These are phyloP conservation scores for Paragyromitra xinjiangensis DNA, from an alignment of 495 filamentous ascomycete genomes.

Conservation along the genomic window DNA sequence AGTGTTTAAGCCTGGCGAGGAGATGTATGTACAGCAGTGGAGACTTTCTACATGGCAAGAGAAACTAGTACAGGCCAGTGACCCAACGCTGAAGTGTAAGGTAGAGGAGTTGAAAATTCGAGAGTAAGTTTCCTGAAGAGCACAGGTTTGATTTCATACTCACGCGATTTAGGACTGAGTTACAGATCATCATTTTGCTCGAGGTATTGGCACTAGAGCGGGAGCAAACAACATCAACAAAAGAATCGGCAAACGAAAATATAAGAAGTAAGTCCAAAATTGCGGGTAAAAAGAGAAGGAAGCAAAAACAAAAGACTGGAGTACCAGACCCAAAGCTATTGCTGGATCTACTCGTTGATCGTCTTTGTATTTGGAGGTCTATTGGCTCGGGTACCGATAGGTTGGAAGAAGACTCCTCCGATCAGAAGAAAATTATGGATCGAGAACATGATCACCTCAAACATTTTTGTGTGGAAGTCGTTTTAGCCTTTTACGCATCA, in stretches of 20 bases:
- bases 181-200: constrained; percentile 89
- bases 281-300: constrained; percentile 53
- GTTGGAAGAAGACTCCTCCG: constrained; percentile 63
- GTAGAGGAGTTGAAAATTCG: constrained; percentile 58
- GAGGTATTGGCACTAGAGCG: constrained; percentile 80
- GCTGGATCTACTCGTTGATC: constrained; percentile 86
- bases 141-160: background rate
- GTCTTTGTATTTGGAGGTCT: constrained; percentile 97
- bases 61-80: constrained; percentile 47
- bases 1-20: constrained; percentile 63
- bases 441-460: constrained; percentile 67
- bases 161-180: constrained; percentile 69
- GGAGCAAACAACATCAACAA: constrained; percentile 57
- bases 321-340: constrained; percentile 68
- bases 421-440: constrained; percentile 55
- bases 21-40: constrained; percentile 79
- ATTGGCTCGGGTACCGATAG: constrained; percentile 67
- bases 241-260: constrained; percentile 46
- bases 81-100: constrained; percentile 52
- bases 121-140: constrained; percentile 50
- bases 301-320: constrained; percentile 61
- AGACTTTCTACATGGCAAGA: constrained; percentile 66
- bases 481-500: constrained; percentile 89
- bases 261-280: constrained; percentile 58
- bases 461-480: constrained; percentile 90